Conservation (phyloP, 768 basidiomycete species). For the Peribolospora kevripleyi region DNA sequence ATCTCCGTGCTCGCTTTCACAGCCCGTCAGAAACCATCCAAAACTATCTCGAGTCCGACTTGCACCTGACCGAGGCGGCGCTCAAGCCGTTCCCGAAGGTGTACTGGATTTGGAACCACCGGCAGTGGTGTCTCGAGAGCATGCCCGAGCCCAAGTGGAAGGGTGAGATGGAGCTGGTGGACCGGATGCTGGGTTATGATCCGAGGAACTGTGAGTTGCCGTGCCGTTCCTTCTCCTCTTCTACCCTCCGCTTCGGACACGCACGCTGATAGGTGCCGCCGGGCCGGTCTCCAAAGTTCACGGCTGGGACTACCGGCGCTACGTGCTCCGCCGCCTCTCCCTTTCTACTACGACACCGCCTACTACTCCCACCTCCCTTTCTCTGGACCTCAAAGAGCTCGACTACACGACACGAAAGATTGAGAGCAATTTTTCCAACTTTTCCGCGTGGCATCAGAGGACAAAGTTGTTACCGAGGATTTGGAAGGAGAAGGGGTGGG, state of each 20-base stretch:
- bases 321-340: constrained; percentile 50
- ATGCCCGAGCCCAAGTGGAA: constrained; percentile 63
- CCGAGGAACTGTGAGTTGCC: constrained; percentile 59
- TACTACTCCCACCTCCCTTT: background rate
- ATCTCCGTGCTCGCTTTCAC: background rate
- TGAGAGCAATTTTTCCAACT: constrained; percentile 81
- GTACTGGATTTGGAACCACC: constrained; percentile 98
- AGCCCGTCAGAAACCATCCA: constrained; percentile 42
- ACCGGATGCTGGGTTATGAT: constrained; percentile 78
- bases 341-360: constrained; percentile 9
- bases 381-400: constrained; percentile 32
- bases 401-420: constrained; percentile 75
- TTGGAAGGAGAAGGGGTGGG: constrained; percentile 31
- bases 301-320: constrained; percentile 84
- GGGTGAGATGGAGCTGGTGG: constrained; percentile 60
- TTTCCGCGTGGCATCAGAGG: constrained; percentile 72
- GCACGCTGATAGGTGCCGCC: background rate
- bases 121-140: constrained; percentile 76
- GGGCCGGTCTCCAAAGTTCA: constrained; percentile 33
- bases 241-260: background rate
- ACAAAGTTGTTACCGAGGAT: constrained; percentile 31
- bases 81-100: constrained; percentile 76
- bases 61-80: constrained; percentile 53
- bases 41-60: constrained; percentile 39
- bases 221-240: background rate